Evolutionary conservation across 2,329 filamentous ascomycete species (phyloP), one percentile per base, ranked within the genome.

Genomic region (Coniochaeta sp.): DNA sequence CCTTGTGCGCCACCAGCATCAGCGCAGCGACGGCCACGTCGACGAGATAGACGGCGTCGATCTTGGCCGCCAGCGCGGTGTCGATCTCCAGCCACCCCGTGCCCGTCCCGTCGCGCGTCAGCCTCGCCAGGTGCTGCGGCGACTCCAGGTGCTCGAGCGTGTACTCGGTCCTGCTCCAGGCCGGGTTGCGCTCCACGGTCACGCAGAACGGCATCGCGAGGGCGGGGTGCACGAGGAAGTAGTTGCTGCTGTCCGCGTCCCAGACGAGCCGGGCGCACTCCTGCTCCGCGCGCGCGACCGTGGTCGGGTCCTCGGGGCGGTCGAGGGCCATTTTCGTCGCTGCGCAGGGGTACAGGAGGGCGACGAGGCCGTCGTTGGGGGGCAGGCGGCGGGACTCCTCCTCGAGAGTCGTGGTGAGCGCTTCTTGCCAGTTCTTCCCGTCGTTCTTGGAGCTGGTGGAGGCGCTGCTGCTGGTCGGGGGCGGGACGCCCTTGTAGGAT

Each of bases 211-310:
- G 85, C 47, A 82, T 81, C n/a, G 82, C 81, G 19, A 88, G 77
- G 0, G 84, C 81, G 1, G 84, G 84, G 68, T 88, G 85, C 31
- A 82, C 83, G n/a, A 88, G 76, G 70, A 84, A 88, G 70, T 86
- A 81, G 65, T 76, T 81, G 6, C 73, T 71, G 60, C 76, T 80
- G 67, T 88, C 85, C 33, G 83, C 81, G 67, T 88, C 85, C 83
- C 87, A 91, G n/a, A 89, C 84, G 1, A 93, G 81, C 2, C 86
- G 81, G 26, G 85, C 89, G 65, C 84, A 86, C 73, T 91, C 88
- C 34, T 82, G 80, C 69, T 89, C 85, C 0, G 88, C 88, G 36
- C 86, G 82, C 61, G 79, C 78, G 4, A 86, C 78, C 11, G 87
- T 81, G 0, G 81, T 77, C 1, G 81, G 77, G 68, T 89, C 85